These are phyloP conservation scores for Spathaspora boniae DNA, from an alignment of 805 yeast genomes.

Conservation along the genomic window DNA sequence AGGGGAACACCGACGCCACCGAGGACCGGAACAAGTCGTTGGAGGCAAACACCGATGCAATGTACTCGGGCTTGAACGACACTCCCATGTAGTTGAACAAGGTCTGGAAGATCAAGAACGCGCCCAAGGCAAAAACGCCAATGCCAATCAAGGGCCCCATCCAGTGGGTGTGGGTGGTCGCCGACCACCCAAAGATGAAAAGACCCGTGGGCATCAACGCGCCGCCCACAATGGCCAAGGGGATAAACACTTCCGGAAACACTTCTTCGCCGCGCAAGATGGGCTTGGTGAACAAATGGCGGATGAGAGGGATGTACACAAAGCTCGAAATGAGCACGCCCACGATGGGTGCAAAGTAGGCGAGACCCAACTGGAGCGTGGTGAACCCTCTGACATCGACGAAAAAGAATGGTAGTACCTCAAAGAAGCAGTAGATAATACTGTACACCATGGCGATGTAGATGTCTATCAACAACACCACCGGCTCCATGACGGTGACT, in stretches of 20 bases:
- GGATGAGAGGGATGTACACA: constrained; percentile 23
- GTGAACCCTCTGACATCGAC: constrained; percentile 43
- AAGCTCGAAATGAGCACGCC: constrained; percentile 43
- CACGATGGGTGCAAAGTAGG: constrained; percentile 45
- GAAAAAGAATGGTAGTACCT: constrained; percentile 59
- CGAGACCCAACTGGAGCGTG: constrained; percentile 44
- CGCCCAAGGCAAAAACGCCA: constrained; percentile 34
- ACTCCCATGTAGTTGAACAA: constrained; percentile 47
- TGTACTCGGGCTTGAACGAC: constrained; percentile 40
- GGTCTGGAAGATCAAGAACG: constrained; percentile 49
- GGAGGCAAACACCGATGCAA: constrained; percentile 63
- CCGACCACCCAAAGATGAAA: constrained; percentile 50
- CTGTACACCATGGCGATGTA: constrained; percentile 54
- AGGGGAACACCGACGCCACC: constrained; percentile 61
- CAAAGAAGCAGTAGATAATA: constrained; percentile 53
- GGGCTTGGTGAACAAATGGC: constrained; percentile 20
- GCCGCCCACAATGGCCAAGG: constrained; percentile 38
- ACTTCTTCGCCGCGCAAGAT: constrained; percentile 13
- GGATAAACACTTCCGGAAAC: constrained; percentile 38
- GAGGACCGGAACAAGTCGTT: constrained; percentile 48
- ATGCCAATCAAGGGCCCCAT: constrained; percentile 46
- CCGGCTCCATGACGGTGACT: constrained; percentile 52
- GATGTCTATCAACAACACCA: constrained; percentile 48
- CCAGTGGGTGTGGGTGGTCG: constrained; percentile 43
- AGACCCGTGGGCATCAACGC: constrained; percentile 40